Base-by-base conservation (phyloP, 495 filamentous ascomycete genomes). In the Aspergillus carlsbadensis region DNA sequence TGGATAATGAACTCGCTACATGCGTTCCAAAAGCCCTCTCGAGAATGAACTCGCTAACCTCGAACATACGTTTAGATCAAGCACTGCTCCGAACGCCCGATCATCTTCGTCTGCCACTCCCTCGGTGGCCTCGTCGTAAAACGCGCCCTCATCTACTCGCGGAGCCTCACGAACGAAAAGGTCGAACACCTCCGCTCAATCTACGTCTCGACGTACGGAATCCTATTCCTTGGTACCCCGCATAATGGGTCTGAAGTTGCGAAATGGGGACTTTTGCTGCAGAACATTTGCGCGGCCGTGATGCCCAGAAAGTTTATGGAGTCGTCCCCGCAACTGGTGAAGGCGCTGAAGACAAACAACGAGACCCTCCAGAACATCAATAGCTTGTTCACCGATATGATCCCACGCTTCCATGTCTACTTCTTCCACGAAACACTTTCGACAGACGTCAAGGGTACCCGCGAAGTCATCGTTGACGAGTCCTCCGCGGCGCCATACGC, bases 201-300 rank as follows among this genome's bases (percentile, higher is more conserved):
- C 21, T 91, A 83, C 59, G 86, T 92, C 8, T 91, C 89, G 2
- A 93, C 90, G 0, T 96, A 87, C 54, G 90, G 88, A 17, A 85
- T 95, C 26, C 78, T 96, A 20, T 96, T 96, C 64, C 78, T 96
- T 29, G 91, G 91, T 17, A 95, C 91, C n/a, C 91, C 91, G 8
- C 91, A 96, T 64, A 86, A 82, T 42, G 91, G 91, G 0, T 84
- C 89, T 3, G 86, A 90, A 58, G 64, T 88, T 13, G 91, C 91
- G 7, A 82, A 83, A 69, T 92, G 88, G 89, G 90, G 88, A 3
- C 74, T 81, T 8, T 75, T 90, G 55, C 70, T 92, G 41, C 87
- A 93, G 64, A 81, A 81, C 49, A 88, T 95, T 68, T 87, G 85
- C 58, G 79, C 78, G 29, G 82, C 82, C 1, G 81, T 92, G 17